These are phyloP conservation scores for Pelargonium fulgidum DNA, from an alignment of 441 rosid species.

Conservation along the genomic window DNA sequence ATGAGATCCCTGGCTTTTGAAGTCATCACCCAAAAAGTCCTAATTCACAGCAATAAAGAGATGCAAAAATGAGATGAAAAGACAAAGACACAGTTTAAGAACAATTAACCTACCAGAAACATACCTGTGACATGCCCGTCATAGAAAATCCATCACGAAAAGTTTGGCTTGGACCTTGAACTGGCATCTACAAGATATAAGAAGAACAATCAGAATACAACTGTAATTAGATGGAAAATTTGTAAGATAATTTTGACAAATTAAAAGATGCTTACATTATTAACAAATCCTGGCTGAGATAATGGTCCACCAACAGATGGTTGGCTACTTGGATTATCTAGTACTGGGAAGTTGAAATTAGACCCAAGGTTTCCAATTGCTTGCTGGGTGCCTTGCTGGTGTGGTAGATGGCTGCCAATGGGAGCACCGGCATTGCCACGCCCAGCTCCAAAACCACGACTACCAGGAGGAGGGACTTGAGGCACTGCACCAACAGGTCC, in stretches of 20 bases:
- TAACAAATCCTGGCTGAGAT: conserved; percentile 92
- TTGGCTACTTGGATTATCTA: conserved; percentile 85
- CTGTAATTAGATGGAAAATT: background rate
- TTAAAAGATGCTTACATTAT: conserved; percentile 31
- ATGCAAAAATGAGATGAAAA: background rate
- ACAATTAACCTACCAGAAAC: background rate
- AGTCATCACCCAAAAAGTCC: conserved; percentile 96
- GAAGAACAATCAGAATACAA: conserved; percentile 11
- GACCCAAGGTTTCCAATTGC: conserved; percentile 77
- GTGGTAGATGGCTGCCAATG: conserved; percentile 77
- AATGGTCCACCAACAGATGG: conserved; percentile 87
- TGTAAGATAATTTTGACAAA: background rate
- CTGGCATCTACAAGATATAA: conserved; percentile 42
- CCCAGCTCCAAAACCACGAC: conserved; percentile 85
- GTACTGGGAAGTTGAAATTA: conserved; percentile 52
- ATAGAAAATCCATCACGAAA: conserved; percentile 95
- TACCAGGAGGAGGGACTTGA: conserved; percentile 82
- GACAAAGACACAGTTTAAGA: conserved; percentile 9
- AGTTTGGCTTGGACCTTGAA: conserved; percentile 79
- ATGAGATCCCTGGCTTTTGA: conserved; percentile 97
- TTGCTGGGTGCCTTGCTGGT: conserved; percentile 77
- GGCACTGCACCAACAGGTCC: conserved; percentile 95
- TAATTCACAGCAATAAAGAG: conserved; percentile 25
- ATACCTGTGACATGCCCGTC: conserved; percentile 95
- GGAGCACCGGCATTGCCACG: conserved; percentile 69